Conservation (phyloP, 306 rosid genomes). For the Styphnolobium japonicum region DNA sequence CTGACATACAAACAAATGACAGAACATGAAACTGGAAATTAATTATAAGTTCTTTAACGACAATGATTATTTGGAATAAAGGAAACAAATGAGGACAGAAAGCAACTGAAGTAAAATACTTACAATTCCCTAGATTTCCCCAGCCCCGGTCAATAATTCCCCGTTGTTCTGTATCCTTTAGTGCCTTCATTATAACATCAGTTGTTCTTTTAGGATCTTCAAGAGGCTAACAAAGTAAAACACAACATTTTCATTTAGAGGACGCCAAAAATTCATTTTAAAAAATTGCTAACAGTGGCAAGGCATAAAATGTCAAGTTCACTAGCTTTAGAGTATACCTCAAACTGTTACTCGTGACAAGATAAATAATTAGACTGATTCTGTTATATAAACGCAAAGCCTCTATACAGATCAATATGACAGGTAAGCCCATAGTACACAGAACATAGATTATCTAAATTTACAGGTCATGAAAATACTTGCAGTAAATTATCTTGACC, state of each 20-base stretch:
- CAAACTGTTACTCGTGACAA: background rate
- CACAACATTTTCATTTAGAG: slow-evolving; percentile 4
- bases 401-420: background rate
- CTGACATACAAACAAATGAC: background rate
- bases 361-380: slow-evolving; percentile 17
- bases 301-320: background rate
- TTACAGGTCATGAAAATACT: background rate
- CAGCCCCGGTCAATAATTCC: slow-evolving; percentile 84
- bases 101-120: slow-evolving; percentile 32
- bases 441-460: background rate
- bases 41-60: background rate
- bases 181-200: slow-evolving; percentile 61
- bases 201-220: slow-evolving; percentile 69
- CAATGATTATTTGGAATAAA: background rate
- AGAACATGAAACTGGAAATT: background rate
- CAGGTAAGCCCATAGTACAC: background rate
- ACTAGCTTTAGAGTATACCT: background rate
- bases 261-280: background rate
- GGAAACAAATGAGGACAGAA: background rate
- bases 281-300: background rate
- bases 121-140: slow-evolving; percentile 79
- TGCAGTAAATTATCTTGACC: too few species aligned
- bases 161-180: slow-evolving; percentile 70
- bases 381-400: background rate
- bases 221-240: slow-evolving; percentile 62